Evolutionary conservation across 2,329 filamentous ascomycete genomes (phyloP).

Genomic region (Fusarium cicatricum): DNA sequence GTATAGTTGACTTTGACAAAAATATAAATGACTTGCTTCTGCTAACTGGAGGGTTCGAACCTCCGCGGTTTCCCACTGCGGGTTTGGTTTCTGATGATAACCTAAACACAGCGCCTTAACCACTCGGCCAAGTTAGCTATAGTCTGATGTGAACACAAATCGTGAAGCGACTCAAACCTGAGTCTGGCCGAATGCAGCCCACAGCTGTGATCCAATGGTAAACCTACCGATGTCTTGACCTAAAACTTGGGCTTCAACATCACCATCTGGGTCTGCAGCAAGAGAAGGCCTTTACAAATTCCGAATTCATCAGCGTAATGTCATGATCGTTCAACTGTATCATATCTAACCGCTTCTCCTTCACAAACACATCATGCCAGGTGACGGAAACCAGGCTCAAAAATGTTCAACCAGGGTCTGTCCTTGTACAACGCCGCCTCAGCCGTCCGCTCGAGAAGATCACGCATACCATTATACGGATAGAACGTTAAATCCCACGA

Average conservation of each 20-base stretch:
- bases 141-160: neutral
- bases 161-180: neutral
- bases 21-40: conserved; percentile 12
- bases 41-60: conserved; percentile 40
- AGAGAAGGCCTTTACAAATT: too few relatives aligned
- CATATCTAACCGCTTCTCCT: too few relatives aligned
- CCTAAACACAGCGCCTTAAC: conserved; percentile 40
- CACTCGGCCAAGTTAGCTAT: conserved; percentile 38
- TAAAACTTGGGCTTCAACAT: too few relatives aligned
- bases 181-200: too few relatives aligned
- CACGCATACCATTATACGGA: neutral
- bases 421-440: conserved; percentile 2
- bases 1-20: neutral
- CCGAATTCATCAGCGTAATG: too few relatives aligned
- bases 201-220: too few relatives aligned
- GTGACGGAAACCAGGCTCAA: conserved; percentile 5
- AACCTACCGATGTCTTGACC: too few relatives aligned
- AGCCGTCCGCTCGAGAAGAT: conserved; percentile 4
- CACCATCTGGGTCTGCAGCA: too few relatives aligned
- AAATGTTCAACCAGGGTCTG: conserved; percentile 3
- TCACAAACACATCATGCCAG: neutral
- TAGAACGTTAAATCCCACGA: conserved; percentile 2
- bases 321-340: too few relatives aligned
- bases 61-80: conserved; percentile 39
- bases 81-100: conserved; percentile 36